These are phyloP conservation scores for Nicotiana noctiflora DNA, from an alignment of 257 asterid species.

Conservation along the genomic window DNA sequence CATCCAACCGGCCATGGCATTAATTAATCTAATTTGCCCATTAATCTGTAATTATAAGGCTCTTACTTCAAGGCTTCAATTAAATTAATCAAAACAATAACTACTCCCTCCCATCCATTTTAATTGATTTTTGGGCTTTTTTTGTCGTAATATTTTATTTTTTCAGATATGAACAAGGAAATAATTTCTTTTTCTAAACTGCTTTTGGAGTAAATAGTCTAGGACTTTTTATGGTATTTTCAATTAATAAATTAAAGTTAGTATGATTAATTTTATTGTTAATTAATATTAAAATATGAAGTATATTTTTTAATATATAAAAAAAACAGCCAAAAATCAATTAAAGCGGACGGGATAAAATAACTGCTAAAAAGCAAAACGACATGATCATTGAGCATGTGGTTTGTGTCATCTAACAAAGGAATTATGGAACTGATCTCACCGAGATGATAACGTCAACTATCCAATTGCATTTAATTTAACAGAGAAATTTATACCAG, in stretches of 20 bases:
- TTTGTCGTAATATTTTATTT: no score
- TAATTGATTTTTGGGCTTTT: no score
- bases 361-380: background rate
- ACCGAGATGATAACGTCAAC: background rate
- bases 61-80: conserved; percentile 10
- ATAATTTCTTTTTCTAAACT: no score
- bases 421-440: background rate
- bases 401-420: conserved; percentile 1
- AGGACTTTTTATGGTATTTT: no score
- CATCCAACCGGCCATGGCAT: conserved; percentile 10
- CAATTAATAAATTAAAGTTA: no score
- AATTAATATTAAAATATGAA: no score
- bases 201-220: no score
- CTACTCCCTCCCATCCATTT: no score
- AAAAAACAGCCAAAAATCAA: no score
- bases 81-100: background rate
- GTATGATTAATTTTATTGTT: no score
- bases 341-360: background rate
- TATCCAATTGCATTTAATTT: background rate
- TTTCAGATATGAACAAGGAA: no score
- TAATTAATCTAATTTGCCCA: background rate
- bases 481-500: background rate
- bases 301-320: no score
- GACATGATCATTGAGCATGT: conserved; percentile 15
- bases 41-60: background rate